Conservation (phyloP, 2,329 filamentous ascomycete genomes). For the Emergomyces orientalis region DNA sequence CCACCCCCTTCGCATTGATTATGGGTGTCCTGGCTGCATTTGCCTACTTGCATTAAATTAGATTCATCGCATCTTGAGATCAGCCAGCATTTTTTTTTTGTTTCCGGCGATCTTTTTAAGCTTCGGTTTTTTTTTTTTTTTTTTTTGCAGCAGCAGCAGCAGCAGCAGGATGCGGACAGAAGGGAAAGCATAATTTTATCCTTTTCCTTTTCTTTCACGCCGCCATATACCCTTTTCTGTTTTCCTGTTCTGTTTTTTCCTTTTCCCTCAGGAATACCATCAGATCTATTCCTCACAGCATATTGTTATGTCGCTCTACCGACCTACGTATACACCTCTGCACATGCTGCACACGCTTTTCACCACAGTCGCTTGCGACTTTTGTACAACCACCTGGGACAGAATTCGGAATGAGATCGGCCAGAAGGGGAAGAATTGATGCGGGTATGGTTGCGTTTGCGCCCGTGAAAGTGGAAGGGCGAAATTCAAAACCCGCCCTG, state of each 20-base stretch:
- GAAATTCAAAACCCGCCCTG: neutral
- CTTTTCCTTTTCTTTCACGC: neutral
- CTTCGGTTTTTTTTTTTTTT: neutral
- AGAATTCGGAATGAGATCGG: neutral
- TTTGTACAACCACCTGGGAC: neutral
- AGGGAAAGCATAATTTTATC: no score
- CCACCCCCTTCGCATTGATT: slow-evolving; percentile 25
- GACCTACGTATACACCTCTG: neutral
- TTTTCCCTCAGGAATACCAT: neutral
- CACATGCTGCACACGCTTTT: neutral
- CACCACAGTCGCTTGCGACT: neutral
- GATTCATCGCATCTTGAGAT: neutral
- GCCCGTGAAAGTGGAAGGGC: neutral
- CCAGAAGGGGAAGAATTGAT: neutral
- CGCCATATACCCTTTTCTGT: neutral
- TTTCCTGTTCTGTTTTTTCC: neutral
- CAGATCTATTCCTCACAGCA: neutral
- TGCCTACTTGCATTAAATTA: slow-evolving; percentile 22
- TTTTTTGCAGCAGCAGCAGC: no score
- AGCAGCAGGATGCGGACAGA: no score
- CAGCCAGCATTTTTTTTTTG: neutral
- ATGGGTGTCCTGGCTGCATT: slow-evolving; percentile 28
- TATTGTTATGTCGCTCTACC: neutral
- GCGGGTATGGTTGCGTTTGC: neutral
- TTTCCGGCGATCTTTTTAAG: neutral